Evolutionary conservation across 176 grass and related monocot genomes (phyloP).

Genomic region (Eleusine coracana): DNA sequence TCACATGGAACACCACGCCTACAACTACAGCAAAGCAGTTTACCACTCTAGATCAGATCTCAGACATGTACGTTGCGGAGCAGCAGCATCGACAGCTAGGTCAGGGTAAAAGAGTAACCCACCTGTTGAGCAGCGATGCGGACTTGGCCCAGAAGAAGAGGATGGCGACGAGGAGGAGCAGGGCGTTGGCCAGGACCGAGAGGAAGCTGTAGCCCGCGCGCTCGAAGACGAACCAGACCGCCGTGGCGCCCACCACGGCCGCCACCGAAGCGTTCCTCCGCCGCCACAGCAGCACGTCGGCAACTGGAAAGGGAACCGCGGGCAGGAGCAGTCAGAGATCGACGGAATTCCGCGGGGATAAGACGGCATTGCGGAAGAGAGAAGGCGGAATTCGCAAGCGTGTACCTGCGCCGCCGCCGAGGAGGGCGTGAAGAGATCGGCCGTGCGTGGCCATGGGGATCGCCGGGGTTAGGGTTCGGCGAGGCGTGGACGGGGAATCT

Average conservation of each 20-base stretch:
- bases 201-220: conserved; percentile 84
- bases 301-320: conserved; percentile 48
- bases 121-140: conserved; percentile 91
- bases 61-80: neutral
- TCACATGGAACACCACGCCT: neutral
- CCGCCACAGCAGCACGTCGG: conserved; percentile 93
- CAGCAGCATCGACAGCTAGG: too few species aligned
- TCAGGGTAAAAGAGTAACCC: neutral
- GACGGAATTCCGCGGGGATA: neutral
- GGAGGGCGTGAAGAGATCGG: conserved; percentile 64
- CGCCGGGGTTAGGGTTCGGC: conserved; percentile 36
- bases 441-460: conserved; percentile 56
- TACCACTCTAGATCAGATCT: conserved; percentile 39
- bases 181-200: conserved; percentile 78
- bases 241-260: conserved; percentile 55
- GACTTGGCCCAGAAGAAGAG: conserved; percentile 99
- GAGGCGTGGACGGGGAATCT: conserved; percentile 10
- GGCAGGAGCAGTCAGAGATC: conserved; percentile 36
- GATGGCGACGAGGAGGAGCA: conserved; percentile 90
- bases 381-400: neutral
- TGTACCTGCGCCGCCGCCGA: conserved; percentile 86
- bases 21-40: conserved; percentile 2
- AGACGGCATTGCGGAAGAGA: neutral
- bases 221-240: conserved; percentile 91
- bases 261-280: conserved; percentile 68